Percentiles rank a stretch among this genome's conserved stretches.
These are phyloP conservation scores for Pseudocercospora eumusae DNA, from an alignment of 2,329 filamentous ascomycete genomes.

Conservation along the genomic window DNA sequence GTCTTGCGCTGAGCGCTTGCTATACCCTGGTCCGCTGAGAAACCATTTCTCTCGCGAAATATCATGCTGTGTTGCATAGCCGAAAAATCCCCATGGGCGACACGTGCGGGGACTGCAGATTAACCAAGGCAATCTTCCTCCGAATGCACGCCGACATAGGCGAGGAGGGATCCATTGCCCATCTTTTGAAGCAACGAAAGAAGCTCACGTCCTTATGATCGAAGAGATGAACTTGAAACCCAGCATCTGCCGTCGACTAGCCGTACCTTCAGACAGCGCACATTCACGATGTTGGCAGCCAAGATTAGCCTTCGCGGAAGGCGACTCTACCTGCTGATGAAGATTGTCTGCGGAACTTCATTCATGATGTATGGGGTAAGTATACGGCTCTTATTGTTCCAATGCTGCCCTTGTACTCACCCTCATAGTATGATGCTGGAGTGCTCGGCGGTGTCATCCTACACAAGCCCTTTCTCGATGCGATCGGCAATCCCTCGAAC, in stretches of 20 bases:
- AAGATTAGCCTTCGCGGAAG: constrained; percentile 9
- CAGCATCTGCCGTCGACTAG: background rate
- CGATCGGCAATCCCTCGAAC: constrained; percentile 29
- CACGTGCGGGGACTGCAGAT: background rate
- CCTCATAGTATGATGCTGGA: constrained; percentile 16
- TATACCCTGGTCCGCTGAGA: background rate
- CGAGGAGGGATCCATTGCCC: background rate
- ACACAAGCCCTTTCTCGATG: constrained; percentile 26
- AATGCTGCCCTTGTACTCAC: background rate
- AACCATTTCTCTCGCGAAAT: background rate
- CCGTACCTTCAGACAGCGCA: background rate
- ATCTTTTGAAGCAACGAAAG: background rate
- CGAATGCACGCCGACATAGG: constrained; percentile 3
- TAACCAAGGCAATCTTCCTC: background rate
- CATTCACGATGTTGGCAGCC: background rate
- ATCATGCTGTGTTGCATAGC: background rate
- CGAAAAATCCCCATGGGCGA: background rate
- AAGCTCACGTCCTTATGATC: background rate
- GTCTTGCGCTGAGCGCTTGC: background rate
- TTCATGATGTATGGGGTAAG: constrained; percentile 13
- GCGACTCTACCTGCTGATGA: constrained; percentile 9
- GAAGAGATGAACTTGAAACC: background rate
- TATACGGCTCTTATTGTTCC: background rate
- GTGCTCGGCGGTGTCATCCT: constrained; percentile 30
- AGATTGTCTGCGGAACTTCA: constrained; percentile 3